These are phyloP conservation scores for Cystofilobasidium capitatum DNA, from an alignment of 768 basidiomycete species.

Conservation along the genomic window DNA sequence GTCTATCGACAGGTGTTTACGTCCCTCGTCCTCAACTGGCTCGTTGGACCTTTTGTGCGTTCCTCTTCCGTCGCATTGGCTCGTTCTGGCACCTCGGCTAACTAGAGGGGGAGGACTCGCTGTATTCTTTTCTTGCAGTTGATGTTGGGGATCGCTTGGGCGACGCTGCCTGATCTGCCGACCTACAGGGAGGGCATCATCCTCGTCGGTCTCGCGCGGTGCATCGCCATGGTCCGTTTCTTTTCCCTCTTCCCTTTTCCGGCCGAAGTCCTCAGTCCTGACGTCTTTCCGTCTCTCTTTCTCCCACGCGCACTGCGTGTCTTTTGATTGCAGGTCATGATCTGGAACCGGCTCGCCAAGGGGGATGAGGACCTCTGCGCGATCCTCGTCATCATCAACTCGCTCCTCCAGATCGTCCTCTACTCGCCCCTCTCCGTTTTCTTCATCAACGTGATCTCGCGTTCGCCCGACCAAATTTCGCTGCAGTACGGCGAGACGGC, in stretches of 20 bases:
- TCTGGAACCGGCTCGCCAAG: slow-evolving; percentile 66
- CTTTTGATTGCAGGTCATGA: slow-evolving; percentile 42
- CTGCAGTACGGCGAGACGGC: slow-evolving; percentile 49
- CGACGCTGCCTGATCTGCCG: slow-evolving; percentile 59
- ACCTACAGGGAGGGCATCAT: slow-evolving; percentile 71
- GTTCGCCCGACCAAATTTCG: slow-evolving; percentile 47
- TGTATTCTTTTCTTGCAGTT: slow-evolving; percentile 35
- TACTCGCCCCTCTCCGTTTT: slow-evolving; percentile 65
- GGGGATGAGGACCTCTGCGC: slow-evolving; percentile 64
- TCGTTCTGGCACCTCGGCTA: no score
- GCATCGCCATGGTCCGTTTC: slow-evolving; percentile 39
- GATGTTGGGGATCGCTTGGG: slow-evolving; percentile 81
- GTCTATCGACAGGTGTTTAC: slow-evolving; percentile 62
- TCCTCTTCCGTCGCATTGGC: background rate
- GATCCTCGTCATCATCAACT: slow-evolving; percentile 70
- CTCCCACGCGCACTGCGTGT: background rate
- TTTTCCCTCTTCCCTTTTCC: background rate
- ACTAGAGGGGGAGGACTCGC: background rate
- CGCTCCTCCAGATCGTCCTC: slow-evolving; percentile 63
- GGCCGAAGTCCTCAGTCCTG: no score
- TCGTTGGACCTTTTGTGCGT: slow-evolving; percentile 56
- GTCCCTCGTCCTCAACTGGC: slow-evolving; percentile 67
- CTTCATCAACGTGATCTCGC: slow-evolving; percentile 62
- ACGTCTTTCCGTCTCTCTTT: background rate
- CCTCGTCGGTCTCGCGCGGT: slow-evolving; percentile 65